Base-by-base conservation (phyloP, 805 yeast species). In the Barnettozyma siamensis region DNA sequence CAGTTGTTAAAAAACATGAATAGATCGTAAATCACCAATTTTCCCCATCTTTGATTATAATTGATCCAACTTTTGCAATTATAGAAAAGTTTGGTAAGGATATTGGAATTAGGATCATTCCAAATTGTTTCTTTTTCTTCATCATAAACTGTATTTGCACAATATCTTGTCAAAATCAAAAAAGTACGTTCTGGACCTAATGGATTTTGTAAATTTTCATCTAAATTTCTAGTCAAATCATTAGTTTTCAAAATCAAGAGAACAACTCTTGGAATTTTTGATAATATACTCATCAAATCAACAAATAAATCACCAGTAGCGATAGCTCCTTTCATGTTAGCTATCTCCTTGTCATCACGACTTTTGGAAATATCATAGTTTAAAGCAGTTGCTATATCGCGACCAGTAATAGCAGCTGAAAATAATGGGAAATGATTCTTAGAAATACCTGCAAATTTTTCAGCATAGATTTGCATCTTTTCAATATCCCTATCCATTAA, bases 401-500 rank as follows among this genome's bases (percentile, higher is more conserved):
- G 70, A 1, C 99, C 99, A 0, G 99, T 93, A 33, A 93, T 80
- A 2, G 98, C 97, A 2, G 96, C 88, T 1, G 94, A 85, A 58
- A 93, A 83, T 11, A 93, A 67, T 18, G 84, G 83, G 64, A 89
- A 88, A 54, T 87, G 85, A 7, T 79, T 80, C 23, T 83, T 91
- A 29, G 66, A 64, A 27, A 93, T 79, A 17, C 84, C 80, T 2
- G 97, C 95, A 63, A 93, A 82, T 51, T 67, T 72, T 38, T 76
- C 73, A 18, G 96, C 94, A 58, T 88, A 86, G 34, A 67, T 50
- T 44, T 74, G 71, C 95, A 93, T 87, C 13, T 66, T 65, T 2
- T 67, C 72, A 11, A 72, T 71, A 57, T 89, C 78, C 31, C 75
- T 74, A 50, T 88, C 91, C 44, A 93, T 63, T 38, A 93, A 65